Evolutionary conservation across 75 land plant species (phyloP), one percentile per base, ranked within the genome.

Genomic region (Cunninghamia lanceolata): DNA sequence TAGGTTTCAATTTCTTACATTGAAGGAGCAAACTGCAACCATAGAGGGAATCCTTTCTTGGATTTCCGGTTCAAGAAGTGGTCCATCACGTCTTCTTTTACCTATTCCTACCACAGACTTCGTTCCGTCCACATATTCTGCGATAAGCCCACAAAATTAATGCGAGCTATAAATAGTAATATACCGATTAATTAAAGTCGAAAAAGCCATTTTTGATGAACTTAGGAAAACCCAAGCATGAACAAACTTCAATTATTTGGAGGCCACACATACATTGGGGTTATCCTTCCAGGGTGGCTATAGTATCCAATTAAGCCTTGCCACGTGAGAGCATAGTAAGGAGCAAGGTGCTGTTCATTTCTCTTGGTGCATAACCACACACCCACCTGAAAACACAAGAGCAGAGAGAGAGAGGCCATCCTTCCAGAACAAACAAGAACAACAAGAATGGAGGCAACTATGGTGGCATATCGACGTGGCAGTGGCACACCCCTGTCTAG

Each of bases 241-340:
- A 77, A 77, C n/a, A 19, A 40, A 77, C 42, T 39, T 4, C 45
- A 77, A 77, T 77, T 21, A 77, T 77, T 39, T 77, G 80, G 42
- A 19, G 21, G 2, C 80, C 38, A 17, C 19, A 34, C 9, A 77
- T 21, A 9, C 52, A 40, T 77, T 40, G 80, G 80, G 28, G 80
- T 77, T 77, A 77, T 77, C 79, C 79, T 76, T 76, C 79, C 79
- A 76, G 25, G 21, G 25, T 76, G 79, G 79, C 80, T 19, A 40
- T 28, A 25, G 38, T 77, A 40, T 21, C 80, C n/a, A 39, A 42
- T 21, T 0, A 77, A 14, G 15, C 39, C 38, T 14, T 74, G 77
- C 80, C 36, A 34, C 2, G 43, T 39, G 43, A 45, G 45, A 21
- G 43, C 36, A 73, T 19, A 1, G 25, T 21, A 39, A 39, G 16